Evolutionary conservation across 2,329 filamentous ascomycete genomes (phyloP), one percentile per base, ranked within the genome.

Genomic region (Drechslerella stenobrocha): DNA sequence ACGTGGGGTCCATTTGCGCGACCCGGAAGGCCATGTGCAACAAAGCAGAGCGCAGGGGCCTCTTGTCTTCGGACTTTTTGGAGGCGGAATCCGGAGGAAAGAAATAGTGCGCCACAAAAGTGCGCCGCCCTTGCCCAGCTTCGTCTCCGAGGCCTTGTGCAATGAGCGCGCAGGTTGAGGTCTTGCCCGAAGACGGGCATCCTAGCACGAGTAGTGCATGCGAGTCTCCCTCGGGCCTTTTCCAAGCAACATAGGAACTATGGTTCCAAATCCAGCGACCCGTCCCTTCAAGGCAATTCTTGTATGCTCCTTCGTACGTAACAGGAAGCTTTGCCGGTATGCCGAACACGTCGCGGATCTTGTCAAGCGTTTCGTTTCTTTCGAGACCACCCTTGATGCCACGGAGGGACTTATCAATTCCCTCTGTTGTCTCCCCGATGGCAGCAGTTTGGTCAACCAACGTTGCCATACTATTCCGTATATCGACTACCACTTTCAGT

Each of bases 11-110:
- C n/a, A 72, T 70, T 5, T 72, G 73, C 1, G 73, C 72, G 9
- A 74, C 69, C 51, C 73, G 73, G 45, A 74, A 74, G 1, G 73
- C 73, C 70, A 74, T 74, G 42, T 74, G 72, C 26, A 71, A 71
- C 8, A 74, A 37, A 5, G 71, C 71, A 5, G 59, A 59, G 9
- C 72, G 73, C 22, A 72, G 63, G 0, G 70, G 57, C 20, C 58
- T 64, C 28, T 73, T 73, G 1, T 71, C 71, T 13, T 73, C 70
- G 1, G 56, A 66, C 23, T 71, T 73, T 34, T 71, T 72, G 18
- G 45, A 70, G 26, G 59, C 71, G n/a, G n/a, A n/a, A n/a, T n/a
- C n/a, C 7, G 71, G 30, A 7, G 70, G 66, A 28, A 73, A 74
- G 59, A 74, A 74, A 55, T 72, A 74, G 24, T 74, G 72, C 1